Base-by-base conservation (phyloP, 148 eudicot species). In the Arctostaphylos glauca region DNA sequence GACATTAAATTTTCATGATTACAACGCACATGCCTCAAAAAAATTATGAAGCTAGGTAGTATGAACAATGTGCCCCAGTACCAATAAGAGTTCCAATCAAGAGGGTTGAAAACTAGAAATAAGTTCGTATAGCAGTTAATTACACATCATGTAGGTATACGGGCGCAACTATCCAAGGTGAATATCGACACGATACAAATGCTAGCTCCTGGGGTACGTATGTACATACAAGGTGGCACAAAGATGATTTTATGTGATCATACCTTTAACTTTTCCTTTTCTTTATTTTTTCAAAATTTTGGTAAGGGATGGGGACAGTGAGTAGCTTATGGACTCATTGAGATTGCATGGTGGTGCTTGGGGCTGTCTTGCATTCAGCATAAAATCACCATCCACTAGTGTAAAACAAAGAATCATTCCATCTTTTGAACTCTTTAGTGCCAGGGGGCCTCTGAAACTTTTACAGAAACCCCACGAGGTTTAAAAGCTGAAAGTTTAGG, bases 341-440 rank as follows among this genome's bases (percentile, higher is more conserved):
- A 23, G 38, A 31, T 41, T 66, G 71, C 41, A 43, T 16, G 73
- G 82, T 53, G 64, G 84, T 76, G 81, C 56, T 38, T 59, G 58
- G 9, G 71, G 75, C 73, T 85, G 59, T 84, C 87, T 81, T 68
- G 87, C 84, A 87, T 85, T 81, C 75, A 76, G 83, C 85, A 87
- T 77, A 68, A 78, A 83, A 83, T 87, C 85, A 85, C 80, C 79
- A 73, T 54, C 76, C 56, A 58, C 71, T 77, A 52, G 76, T 60
- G 55, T n/a, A 73, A 64, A 66, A 41, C 18, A 46, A n/a, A 73
- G 86, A 81, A 87, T 87, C 84, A 83, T 87, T 83, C 81, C 31
- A 84, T 47, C 89, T 81, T 87, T 87, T 85, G 84, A 87, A 81
- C 54, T 64, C 81, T 83, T 80, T 80, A 82, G 38, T 53, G 23